These are phyloP conservation scores for Plasmodium coatneyi DNA, from an alignment of 169 alveolate species.

Conservation along the genomic window DNA sequence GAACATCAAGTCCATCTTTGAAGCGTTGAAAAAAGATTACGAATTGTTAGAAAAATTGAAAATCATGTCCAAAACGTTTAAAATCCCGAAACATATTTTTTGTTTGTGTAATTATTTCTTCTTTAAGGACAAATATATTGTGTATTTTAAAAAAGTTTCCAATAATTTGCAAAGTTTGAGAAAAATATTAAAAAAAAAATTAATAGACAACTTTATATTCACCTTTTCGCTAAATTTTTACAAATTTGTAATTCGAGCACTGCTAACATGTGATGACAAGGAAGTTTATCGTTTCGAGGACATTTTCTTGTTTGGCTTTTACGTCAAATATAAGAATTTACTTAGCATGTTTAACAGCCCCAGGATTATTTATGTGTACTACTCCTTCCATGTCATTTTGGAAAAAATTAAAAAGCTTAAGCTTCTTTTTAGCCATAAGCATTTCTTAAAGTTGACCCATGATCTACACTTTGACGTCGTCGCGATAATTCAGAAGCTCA, in stretches of 20 bases:
- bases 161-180: conserved; percentile 26
- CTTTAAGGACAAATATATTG: conserved; percentile 58
- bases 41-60: conserved; percentile 29
- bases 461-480: conserved; percentile 44
- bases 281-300: conserved; percentile 11
- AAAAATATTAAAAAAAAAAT: conserved; percentile 17
- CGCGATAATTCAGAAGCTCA: conserved; percentile 23
- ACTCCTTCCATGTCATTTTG: conserved; percentile 38
- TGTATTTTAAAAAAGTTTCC: conserved; percentile 44
- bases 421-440: background rate
- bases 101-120: conserved; percentile 68
- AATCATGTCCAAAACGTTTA: background rate
- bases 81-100: conserved; percentile 27
- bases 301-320: conserved; percentile 62
- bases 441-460: conserved; percentile 33
- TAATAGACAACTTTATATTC: conserved; percentile 51
- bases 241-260: conserved; percentile 42
- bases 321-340: conserved; percentile 48
- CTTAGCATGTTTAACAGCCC: conserved; percentile 50
- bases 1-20: conserved; percentile 4
- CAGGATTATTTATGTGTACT: conserved; percentile 28
- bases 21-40: conserved; percentile 35
- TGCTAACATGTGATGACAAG: conserved; percentile 53
- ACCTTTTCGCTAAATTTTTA: conserved; percentile 34
- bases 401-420: conserved; percentile 46